Conservation (phyloP, 129 eudicot genomes). For the Artemisia annua region DNA sequence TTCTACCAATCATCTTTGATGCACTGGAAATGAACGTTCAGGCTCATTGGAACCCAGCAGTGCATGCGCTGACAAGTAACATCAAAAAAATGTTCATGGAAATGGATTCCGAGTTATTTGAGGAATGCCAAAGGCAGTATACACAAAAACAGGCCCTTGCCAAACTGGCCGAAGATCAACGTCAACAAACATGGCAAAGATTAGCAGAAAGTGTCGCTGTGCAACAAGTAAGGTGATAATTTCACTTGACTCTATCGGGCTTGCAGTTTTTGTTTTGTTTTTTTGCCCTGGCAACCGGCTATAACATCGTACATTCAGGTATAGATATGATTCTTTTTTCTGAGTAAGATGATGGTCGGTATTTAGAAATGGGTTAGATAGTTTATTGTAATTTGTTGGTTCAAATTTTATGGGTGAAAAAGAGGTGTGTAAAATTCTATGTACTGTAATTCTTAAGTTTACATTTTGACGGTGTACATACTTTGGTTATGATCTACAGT, state of each 20-base stretch:
- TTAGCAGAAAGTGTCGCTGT: constrained; percentile 47
- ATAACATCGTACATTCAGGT: constrained; percentile 41
- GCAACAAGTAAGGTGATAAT: constrained; percentile 41
- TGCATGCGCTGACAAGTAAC: constrained; percentile 72
- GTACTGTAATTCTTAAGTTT: constrained; percentile 28
- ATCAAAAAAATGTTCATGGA: constrained; percentile 76
- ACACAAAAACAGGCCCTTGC: constrained; percentile 50
- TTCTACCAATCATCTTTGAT: constrained; percentile 71
- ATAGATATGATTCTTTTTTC: constrained; percentile 31
- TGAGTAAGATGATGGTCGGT: constrained; percentile 26
- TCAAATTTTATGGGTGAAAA: constrained; percentile 20
- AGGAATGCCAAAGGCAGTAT: constrained; percentile 70
- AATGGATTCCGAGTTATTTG: constrained; percentile 70
- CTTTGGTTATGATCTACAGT: constrained; percentile 11
- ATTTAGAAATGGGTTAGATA: constrained; percentile 41
- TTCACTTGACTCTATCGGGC: constrained; percentile 19
- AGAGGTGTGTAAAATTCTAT: constrained; percentile 35
- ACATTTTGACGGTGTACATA: constrained; percentile 23
- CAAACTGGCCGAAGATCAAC: constrained; percentile 49
- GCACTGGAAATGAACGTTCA: constrained; percentile 74
- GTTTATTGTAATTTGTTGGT: constrained; percentile 32
- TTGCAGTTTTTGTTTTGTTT: constrained; percentile 22
- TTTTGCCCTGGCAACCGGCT: constrained; percentile 25
- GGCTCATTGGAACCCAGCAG: constrained; percentile 87
- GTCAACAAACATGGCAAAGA: constrained; percentile 66